Evolutionary conservation across 1,139 yeast genomes (phyloP), one percentile per base, ranked within the genome.

Genomic region (Suhomyces ambrosiae): DNA sequence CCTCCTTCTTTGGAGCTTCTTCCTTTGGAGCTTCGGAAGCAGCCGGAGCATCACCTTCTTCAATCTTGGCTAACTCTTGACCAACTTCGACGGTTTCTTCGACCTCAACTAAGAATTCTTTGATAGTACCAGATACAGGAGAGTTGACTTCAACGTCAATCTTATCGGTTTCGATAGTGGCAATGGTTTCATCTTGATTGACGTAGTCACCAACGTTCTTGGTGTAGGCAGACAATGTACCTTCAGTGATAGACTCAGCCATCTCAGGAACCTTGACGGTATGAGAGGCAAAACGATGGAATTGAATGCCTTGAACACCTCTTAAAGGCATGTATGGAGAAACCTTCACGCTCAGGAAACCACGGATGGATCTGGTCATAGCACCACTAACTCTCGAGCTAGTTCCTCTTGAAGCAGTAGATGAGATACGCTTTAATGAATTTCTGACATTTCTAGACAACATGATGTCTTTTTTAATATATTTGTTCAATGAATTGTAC

Each of bases 231-330:
- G 88, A 74, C 52, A 92, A 76, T 35, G 97, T 88, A 63, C 99
- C 99, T 67, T 92, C 99, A 34, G 97, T 88, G 60, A 92, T 85
- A 38, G 97, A 90, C 68, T 92, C 99, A 35, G 98, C 98, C 97
- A 92, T 89, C 51, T 88, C 95, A 36, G 99, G 99, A 25, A 92
- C 98, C 65, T 89, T 87, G 41, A 92, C 95, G 38, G 72, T 54
- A 35, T 61, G 63, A 12, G 75, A 68, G 29, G 73, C 75, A 40
- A 61, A 67, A 58, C 78, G 66, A 49, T 32, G 26, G 38, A 42
- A 46, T 32, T 38, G 42, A 8, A 35, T 25, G 4, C 28, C 23
- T 44, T 47, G 47, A 41, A 45, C 10, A 13, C 37, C 32, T 28
- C 35, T 32, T n/a, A 29, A 10, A 26, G 39, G 35, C 35, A 33